phyloP scores from a whole-genome alignment of 2,329 filamentous ascomycete species.

The Pseudogymnoascus destructans region DNA sequence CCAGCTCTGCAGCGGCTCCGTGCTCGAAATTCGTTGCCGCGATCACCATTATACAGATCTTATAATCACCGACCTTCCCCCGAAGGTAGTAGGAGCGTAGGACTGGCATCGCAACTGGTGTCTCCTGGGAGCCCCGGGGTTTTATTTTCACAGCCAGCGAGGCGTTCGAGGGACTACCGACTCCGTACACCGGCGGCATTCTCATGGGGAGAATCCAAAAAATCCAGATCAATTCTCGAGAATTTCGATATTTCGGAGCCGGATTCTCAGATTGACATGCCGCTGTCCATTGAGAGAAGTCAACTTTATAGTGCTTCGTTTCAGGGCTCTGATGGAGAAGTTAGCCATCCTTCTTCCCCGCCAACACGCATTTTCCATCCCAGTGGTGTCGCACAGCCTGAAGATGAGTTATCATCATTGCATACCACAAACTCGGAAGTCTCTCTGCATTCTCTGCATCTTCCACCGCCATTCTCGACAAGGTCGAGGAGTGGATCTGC shows the following conservation, averaged over 20 bases:
- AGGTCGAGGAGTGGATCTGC: conserved; percentile 17
- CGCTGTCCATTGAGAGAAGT: neutral
- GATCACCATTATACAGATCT: conserved; percentile 25
- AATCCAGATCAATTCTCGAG: conserved; percentile 23
- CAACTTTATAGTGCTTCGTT: neutral
- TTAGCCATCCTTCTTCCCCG: neutral
- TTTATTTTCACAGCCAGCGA: conserved; percentile 23
- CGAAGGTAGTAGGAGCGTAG: conserved; percentile 16
- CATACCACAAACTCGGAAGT: neutral
- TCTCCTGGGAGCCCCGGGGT: conserved; percentile 22
- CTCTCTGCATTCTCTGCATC: neutral
- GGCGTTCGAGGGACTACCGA: conserved; percentile 22
- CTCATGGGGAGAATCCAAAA: conserved; percentile 25
- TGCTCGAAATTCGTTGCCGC: conserved; percentile 18
- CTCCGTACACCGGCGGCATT: conserved; percentile 28
- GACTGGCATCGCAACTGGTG: conserved; percentile 19
- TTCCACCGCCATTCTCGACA: conserved; percentile 25
- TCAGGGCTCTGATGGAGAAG: neutral
- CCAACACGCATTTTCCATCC: neutral
- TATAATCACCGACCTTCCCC: conserved; percentile 25
- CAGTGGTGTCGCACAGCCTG: neutral
- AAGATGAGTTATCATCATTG: neutral
- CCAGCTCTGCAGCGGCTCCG: conserved; percentile 11
- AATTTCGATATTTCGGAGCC: neutral
- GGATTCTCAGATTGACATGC: neutral